Evolutionary conservation across 2,329 filamentous ascomycete species (phyloP).

Genomic region (Aspergillus hiratsukae): DNA sequence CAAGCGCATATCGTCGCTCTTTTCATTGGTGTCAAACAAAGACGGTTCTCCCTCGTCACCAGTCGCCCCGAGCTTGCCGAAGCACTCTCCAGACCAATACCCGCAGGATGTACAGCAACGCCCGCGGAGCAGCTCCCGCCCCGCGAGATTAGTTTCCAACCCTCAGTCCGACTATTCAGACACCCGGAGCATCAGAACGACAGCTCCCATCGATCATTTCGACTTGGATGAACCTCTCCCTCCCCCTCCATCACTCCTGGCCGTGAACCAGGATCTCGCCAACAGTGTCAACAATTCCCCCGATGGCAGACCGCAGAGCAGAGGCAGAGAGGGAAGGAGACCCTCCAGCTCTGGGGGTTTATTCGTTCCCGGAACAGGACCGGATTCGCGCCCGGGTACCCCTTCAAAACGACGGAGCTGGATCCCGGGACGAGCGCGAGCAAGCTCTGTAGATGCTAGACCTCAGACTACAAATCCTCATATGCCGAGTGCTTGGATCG

Average conservation of each 20-base stretch:
- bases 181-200: conserved; percentile 21
- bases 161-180: conserved; percentile 27
- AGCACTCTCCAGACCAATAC: conserved; percentile 19
- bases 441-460: conserved; percentile 30
- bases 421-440: conserved; percentile 38
- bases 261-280: conserved; percentile 35
- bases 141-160: conserved; percentile 32
- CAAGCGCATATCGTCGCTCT: conserved; percentile 44
- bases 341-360: conserved; percentile 32
- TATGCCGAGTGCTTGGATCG: conserved; percentile 52
- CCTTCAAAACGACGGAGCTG: conserved; percentile 42
- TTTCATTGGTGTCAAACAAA: conserved; percentile 37
- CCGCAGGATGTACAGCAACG: conserved; percentile 19
- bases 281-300: conserved; percentile 29
- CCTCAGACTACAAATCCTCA: conserved; percentile 22
- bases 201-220: conserved; percentile 23
- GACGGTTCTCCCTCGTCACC: conserved; percentile 30
- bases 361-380: conserved; percentile 28
- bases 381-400: conserved; percentile 32
- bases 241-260: conserved; percentile 38
- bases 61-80: conserved; percentile 17
- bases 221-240: conserved; percentile 30
- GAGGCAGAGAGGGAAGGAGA: conserved; percentile 30
- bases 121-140: conserved; percentile 26
- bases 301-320: conserved; percentile 32